Conservation (phyloP, 139 green algal species). For the Chlamydomonas schloesseri region DNA sequence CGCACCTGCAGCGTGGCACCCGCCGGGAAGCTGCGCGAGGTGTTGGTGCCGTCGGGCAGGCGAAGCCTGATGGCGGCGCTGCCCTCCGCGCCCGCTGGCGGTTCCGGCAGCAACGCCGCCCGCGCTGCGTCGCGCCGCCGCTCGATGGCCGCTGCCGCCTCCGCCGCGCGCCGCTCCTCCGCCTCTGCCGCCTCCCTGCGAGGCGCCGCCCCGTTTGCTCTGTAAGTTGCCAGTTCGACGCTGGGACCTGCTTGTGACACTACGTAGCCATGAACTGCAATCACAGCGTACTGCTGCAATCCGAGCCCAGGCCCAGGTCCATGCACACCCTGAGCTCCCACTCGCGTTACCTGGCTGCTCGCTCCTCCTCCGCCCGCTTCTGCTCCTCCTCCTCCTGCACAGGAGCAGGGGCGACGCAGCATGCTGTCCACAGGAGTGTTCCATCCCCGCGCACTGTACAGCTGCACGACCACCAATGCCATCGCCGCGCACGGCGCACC, state of each 20-base stretch:
- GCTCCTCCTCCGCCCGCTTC: conserved; percentile 4
- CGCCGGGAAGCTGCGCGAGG: conserved; percentile 74
- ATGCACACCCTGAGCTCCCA: no score
- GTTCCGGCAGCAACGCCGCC: conserved; percentile 67
- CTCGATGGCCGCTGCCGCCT: conserved; percentile 59
- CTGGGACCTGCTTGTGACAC: no score
- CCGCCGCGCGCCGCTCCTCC: conserved; percentile 49
- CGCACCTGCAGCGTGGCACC: conserved; percentile 34
- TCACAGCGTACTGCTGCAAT: no score
- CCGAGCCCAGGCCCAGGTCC: no score
- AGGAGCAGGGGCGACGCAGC: not conserved
- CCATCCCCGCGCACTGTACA: no score
- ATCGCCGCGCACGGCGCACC: no score
- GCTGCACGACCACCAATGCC: no score
- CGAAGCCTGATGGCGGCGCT: conserved; percentile 74
- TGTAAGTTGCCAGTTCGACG: no score
- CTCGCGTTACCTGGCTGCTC: not conserved
- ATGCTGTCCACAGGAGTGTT: no score
- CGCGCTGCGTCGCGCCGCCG: conserved; percentile 57
- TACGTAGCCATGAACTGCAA: no score
- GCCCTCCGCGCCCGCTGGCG: conserved; percentile 43
- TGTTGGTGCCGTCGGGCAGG: conserved; percentile 78
- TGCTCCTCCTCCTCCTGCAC: conserved; percentile 37
- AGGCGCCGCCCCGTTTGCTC: no score
- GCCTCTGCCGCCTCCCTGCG: conserved; percentile 71